Evolutionary conservation across 2,329 filamentous ascomycete genomes (phyloP), one percentile per base, ranked within the genome.

Genomic region (Colletotrichum cordylinicola): DNA sequence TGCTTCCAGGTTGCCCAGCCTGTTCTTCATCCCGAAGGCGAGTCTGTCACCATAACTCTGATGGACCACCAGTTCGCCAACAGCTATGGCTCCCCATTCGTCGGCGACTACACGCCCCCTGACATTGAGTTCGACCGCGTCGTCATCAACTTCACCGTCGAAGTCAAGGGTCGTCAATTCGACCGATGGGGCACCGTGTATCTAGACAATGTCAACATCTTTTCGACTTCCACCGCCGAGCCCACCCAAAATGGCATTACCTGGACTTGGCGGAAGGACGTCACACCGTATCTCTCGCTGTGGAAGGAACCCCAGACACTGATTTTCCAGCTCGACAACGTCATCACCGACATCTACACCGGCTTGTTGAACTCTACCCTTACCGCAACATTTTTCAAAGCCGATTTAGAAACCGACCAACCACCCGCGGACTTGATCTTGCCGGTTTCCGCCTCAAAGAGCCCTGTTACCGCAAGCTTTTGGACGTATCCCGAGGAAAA

Each of bases 151-250:
- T 90, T 97, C 78, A 96, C 94, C 0, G 93, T 94, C 13, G 90
- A 91, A 1, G 94, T 93, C 8, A 86, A 87, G 76, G 95, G 95
- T 1, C 89, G 91, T 3, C 95, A 98, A 79, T 96, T 91, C 83
- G 95, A 98, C 82, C 90, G 95, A 43, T 88, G 96, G 12, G 95
- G 92, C 5, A 84, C 93, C 35, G 93, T 97, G 88, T 97, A 93
- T 79, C 87, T 97, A 35, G 92, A 91, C 55, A 93, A 96, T 82
- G 91, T 91, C 10, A 95, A 98, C 82, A 89, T 98, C 16, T 97
- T 94, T 87, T 89, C 95, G 24, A 96, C 94, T 2, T 96, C 94
- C 7, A 98, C 95, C 1, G 94, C 95, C 4, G 94, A 98, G 84
- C 94, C 95, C 2, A 8, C 88, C 88, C 9, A 39, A 8, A 88